A percentile compares a stretch with the other conserved stretches of the same genome.
These are phyloP conservation scores for Nymphaea thermarum DNA, from an alignment of 164 flowering plant species.

Conservation along the genomic window DNA sequence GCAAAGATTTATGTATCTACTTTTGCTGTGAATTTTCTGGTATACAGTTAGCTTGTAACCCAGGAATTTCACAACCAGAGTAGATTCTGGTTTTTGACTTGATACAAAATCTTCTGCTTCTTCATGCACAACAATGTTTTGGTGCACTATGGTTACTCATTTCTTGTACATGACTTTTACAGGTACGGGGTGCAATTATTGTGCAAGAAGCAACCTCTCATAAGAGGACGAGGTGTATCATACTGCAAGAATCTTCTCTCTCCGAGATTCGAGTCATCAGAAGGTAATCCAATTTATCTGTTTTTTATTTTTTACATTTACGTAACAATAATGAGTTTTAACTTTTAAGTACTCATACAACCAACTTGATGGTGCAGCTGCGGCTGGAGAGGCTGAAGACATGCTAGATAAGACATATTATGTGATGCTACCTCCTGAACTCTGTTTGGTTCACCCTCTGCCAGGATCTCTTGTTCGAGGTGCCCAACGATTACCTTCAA, in stretches of 20 bases:
- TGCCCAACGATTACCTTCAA: conserved; percentile 90
- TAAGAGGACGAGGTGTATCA: conserved; percentile 95
- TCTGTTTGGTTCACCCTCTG: conserved; percentile 92
- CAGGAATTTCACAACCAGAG: conserved; percentile 9
- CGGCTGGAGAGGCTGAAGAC: conserved; percentile 51
- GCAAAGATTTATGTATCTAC: conserved; percentile 18
- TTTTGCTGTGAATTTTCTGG: conserved; percentile 11
- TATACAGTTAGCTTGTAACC: background rate
- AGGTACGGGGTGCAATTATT: conserved; percentile 91
- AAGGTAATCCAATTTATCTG: conserved; percentile 28
- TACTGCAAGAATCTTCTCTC: conserved; percentile 96
- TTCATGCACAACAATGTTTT: background rate
- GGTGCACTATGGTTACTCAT: background rate
- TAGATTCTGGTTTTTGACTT: conserved; percentile 5
- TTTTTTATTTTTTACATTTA: background rate
- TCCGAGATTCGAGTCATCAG: conserved; percentile 93
- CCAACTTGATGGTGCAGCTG: background rate
- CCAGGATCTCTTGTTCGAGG: conserved; percentile 92
- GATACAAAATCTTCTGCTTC: background rate
- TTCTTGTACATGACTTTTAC: background rate
- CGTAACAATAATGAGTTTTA: background rate
- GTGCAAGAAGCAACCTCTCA: conserved; percentile 71
- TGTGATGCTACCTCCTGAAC: conserved; percentile 93
- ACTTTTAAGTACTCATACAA: background rate
- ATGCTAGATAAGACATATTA: conserved; percentile 78